phyloP scores from a whole-genome alignment of 129 eudicot species.

The Pulicaria dysenterica region DNA sequence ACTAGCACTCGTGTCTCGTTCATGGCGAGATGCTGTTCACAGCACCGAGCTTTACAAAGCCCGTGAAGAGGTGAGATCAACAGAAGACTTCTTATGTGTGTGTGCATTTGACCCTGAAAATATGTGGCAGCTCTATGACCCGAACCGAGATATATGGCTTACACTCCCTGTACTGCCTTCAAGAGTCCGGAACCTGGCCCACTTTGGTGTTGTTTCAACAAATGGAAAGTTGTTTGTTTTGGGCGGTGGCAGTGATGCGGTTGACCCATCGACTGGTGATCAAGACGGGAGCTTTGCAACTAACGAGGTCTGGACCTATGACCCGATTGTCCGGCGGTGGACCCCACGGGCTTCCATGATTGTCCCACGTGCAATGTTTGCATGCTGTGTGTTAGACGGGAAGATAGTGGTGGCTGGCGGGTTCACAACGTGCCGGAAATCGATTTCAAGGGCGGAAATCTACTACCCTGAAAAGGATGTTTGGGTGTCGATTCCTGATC shows the following conservation, averaged over 20 bases:
- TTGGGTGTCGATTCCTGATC: slow-evolving; percentile 80
- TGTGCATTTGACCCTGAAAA: slow-evolving; percentile 96
- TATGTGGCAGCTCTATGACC: slow-evolving; percentile 89
- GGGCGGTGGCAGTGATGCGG: slow-evolving; percentile 97
- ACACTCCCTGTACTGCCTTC: slow-evolving; percentile 95
- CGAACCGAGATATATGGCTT: slow-evolving; percentile 74
- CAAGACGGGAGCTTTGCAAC: slow-evolving; percentile 95
- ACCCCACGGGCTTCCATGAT: slow-evolving; percentile 73
- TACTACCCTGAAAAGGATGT: slow-evolving; percentile 78
- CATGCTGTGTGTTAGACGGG: slow-evolving; percentile 82
- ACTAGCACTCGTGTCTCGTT: slow-evolving; percentile 65
- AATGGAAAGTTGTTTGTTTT: slow-evolving; percentile 78
- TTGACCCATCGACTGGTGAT: slow-evolving; percentile 88
- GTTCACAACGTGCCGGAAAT: slow-evolving; percentile 83
- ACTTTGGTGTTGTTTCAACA: slow-evolving; percentile 83
- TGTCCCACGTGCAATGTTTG: slow-evolving; percentile 95
- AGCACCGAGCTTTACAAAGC: slow-evolving; percentile 82
- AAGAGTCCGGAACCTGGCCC: slow-evolving; percentile 71
- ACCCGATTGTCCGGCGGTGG: slow-evolving; percentile 71
- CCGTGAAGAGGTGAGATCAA: slow-evolving; percentile 66
- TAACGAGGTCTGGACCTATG: slow-evolving; percentile 84
- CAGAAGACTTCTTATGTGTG: slow-evolving; percentile 72
- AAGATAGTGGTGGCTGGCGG: slow-evolving; percentile 97
- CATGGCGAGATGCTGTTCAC: slow-evolving; percentile 85
- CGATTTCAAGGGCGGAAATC: slow-evolving; percentile 75